Percentiles rank a stretch among this genome's conserved stretches.
These are phyloP conservation scores for Leccinum incarnatum DNA, from an alignment of 768 basidiomycete genomes.

Conservation along the genomic window DNA sequence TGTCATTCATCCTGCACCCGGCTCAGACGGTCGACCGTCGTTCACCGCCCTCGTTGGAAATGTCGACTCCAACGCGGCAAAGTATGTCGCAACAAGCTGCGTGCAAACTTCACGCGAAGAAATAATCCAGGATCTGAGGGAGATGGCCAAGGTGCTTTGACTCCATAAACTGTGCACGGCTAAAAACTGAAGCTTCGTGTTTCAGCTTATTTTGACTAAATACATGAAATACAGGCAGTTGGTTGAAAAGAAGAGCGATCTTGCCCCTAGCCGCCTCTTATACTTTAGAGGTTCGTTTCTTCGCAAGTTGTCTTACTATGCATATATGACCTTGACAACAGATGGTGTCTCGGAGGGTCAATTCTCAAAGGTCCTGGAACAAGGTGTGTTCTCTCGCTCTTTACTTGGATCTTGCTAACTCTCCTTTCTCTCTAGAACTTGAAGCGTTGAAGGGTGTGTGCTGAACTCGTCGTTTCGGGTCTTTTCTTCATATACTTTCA, in stretches of 20 bases:
- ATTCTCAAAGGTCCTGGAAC: constrained; percentile 46
- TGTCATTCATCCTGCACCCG: constrained; percentile 81
- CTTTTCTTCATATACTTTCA: constrained; percentile 3
- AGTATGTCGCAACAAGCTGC: constrained; percentile 60
- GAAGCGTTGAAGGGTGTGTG: constrained; percentile 53
- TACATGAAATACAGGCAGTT: constrained; percentile 55
- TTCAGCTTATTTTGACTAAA: constrained; percentile 51
- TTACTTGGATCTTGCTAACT: not conserved
- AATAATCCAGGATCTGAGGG: constrained; percentile 68
- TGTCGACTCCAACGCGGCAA: constrained; percentile 72
- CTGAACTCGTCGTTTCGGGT: not conserved
- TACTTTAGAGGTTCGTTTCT: constrained; percentile 64
- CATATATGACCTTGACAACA: constrained; percentile 14
- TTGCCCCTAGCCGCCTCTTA: constrained; percentile 65
- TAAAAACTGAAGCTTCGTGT: constrained; percentile 10
- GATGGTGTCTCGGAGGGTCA: constrained; percentile 60
- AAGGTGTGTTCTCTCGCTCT: constrained; percentile 41
- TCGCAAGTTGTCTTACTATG: not conserved
- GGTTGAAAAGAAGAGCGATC: constrained; percentile 48
- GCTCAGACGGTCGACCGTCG: constrained; percentile 74
- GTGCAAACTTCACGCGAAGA: constrained; percentile 71
- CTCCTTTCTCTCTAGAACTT: constrained; percentile 45
- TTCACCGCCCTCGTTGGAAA: constrained; percentile 80
- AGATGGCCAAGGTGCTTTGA: constrained; percentile 55
- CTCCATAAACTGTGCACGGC: not conserved